Conservation (phyloP, 352 stramenopile species). For the Pythium pyrilobum region DNA sequence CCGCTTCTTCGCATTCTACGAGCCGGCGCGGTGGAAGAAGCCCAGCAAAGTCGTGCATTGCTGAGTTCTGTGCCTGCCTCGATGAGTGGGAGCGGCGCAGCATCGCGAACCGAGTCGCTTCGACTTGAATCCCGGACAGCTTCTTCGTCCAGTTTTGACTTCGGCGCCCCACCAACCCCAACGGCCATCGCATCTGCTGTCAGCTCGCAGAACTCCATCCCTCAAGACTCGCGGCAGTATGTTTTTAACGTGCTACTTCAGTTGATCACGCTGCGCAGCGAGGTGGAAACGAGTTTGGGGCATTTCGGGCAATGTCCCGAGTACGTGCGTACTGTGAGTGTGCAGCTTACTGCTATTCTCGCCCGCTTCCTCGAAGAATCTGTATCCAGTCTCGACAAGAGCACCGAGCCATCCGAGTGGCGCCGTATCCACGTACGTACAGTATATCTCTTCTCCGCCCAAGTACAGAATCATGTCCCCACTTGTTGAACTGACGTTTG, state of each 20-base stretch:
- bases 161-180: constrained; percentile 17
- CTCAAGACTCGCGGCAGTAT: constrained; percentile 64
- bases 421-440: constrained; percentile 61
- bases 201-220: constrained; percentile 17
- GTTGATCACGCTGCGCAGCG: constrained; percentile 65
- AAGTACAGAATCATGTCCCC: too few species aligned
- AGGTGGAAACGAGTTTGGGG: constrained; percentile 64
- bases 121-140: constrained; percentile 22
- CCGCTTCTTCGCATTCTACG: constrained; percentile 45
- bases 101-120: constrained; percentile 22
- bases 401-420: constrained; percentile 31
- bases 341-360: constrained; percentile 49
- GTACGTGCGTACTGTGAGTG: constrained; percentile 47
- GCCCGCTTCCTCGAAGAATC: constrained; percentile 38
- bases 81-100: constrained; percentile 19
- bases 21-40: constrained; percentile 43
- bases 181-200: constrained; percentile 18
- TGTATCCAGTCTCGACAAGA: constrained; percentile 22
- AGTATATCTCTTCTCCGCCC: too few species aligned
- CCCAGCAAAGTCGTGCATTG: constrained; percentile 20
- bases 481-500: not conserved
- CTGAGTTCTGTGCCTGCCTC: constrained; percentile 4
- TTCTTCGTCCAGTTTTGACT: constrained; percentile 21
- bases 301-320: constrained; percentile 45
- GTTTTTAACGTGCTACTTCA: constrained; percentile 77